Evolutionary conservation across 257 asterid species (phyloP), one percentile per base, ranked within the genome.

Genomic region (Nicotiana noctiflora): DNA sequence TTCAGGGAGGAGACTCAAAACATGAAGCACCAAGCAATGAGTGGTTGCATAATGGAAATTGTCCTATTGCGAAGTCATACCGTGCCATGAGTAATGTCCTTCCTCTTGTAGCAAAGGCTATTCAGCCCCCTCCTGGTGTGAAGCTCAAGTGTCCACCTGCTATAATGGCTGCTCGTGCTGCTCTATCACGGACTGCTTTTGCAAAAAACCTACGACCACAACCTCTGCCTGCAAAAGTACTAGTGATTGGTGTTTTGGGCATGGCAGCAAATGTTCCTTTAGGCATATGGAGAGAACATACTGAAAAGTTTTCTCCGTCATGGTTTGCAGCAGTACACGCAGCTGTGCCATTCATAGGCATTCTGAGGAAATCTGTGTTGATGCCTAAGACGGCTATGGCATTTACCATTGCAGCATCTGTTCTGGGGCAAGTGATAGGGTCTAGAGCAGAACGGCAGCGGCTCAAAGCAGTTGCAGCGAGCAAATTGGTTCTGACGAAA

Each of bases 351-450:
- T 95, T 95, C 85, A 94, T 94, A 76, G 98, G 85, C 78, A 91
- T 94, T 90, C 93, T 94, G 29, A 91, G 98, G 89, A 94, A 94
- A 86, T 90, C 95, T 0, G 84, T 94, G 5, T 66, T 94, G 88
- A 94, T 94, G 97, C 98, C 98, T 27, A 94, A 94, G 83, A 74
- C 90, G 29, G 98, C 98, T 55, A 94, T 94, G 98, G 98, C 98
- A 0, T 90, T 94, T 66, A 94, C 98, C 14, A 94, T 94, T 31
- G 98, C 93, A 14, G 98, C 97, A 1, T 94, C 98, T 6, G 87
- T 94, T 75, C 82, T 94, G 21, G 98, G 98, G 51, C 98, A 94
- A 88, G 93, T 93, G 15, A 92, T 94, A 21, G 98, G 98, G 77
- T 92, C 98, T 1, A 83, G 98, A 85, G 98, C 98, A 2, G 98